Evolutionary conservation across 805 yeast species (phyloP).

Genomic region (Cyberlindnera suaveolens): DNA sequence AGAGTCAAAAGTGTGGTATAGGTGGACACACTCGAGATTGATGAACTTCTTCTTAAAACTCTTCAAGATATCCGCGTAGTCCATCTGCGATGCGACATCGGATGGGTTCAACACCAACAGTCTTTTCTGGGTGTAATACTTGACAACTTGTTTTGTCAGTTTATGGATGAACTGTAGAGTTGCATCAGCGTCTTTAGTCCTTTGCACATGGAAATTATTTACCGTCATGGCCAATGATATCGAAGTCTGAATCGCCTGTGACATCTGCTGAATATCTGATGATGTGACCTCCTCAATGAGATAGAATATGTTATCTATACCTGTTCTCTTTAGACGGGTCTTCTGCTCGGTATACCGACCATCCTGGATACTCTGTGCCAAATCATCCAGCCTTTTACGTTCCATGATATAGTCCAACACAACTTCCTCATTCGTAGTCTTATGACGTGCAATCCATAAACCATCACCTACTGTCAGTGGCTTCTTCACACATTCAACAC

Average conservation of each 20-base stretch:
- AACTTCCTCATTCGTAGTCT: slow-evolving; percentile 49
- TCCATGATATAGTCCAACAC: slow-evolving; percentile 82
- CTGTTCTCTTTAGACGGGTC: slow-evolving; percentile 62
- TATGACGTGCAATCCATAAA: slow-evolving; percentile 78
- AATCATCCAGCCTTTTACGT: slow-evolving; percentile 83
- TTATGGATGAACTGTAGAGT: slow-evolving; percentile 55
- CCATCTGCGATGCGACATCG: slow-evolving; percentile 42
- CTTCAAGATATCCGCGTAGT: slow-evolving; percentile 37
- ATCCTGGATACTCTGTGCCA: slow-evolving; percentile 75
- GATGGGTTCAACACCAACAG: slow-evolving; percentile 48
- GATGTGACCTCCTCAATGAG: slow-evolving; percentile 69
- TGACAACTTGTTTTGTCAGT: slow-evolving; percentile 40
- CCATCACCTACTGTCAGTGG: slow-evolving; percentile 82
- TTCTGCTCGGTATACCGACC: slow-evolving; percentile 90
- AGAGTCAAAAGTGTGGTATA: slow-evolving; percentile 52
- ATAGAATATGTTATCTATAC: slow-evolving; percentile 62
- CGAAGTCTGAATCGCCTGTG: slow-evolving; percentile 69
- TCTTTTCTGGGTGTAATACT: slow-evolving; percentile 31
- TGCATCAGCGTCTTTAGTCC: slow-evolving; percentile 68
- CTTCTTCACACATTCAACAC: slow-evolving; percentile 45
- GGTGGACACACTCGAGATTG: slow-evolving; percentile 36
- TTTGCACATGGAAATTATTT: slow-evolving; percentile 58
- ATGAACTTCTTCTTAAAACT: slow-evolving; percentile 30
- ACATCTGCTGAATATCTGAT: slow-evolving; percentile 38
- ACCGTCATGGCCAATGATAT: slow-evolving; percentile 63